Base-by-base conservation (phyloP, 805 yeast species). In the Candida ficus region DNA sequence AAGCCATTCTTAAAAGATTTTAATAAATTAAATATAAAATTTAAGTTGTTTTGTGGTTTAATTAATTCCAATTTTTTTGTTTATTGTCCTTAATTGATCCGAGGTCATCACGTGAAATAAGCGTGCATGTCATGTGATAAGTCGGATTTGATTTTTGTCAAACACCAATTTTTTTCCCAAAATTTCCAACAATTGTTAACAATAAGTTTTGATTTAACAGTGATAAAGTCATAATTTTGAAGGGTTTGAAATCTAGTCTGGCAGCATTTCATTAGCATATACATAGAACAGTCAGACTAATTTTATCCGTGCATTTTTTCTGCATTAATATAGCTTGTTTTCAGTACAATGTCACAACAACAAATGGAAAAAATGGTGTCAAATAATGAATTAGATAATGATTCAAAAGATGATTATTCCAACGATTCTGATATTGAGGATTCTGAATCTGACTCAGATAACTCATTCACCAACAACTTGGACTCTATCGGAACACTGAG, bases 401-500 rank as follows among this genome's bases (percentile, higher is more conserved):
- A 35, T n/a, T 14, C 11, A n/a, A 16, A 37, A 17, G 44, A 23
- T 5, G 41, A 31, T 23, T 35, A 35, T 18, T 31, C 43, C 12
- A 47, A 33, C 28, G 48, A 30, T 17, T 41, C 44, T 12, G 44
- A 41, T 28, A 20, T 41, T 4, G 44, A 41, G n/a, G 38, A 21
- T 12, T 31, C 46, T n/a, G 43, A 38, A n/a, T 37, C 45, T 3
- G 46, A 44, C 14, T 26, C 50, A 3, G 67, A 62, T 11, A 54
- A 62, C 11, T 68, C 73, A 0, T 47, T 76, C 26, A 64, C 75
- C 0, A 63, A 60, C 18, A 75, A 75, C 9, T 56, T 78, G 37
- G 77, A 78, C 39, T 72, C 66, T 44, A 71, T 78, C 14, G 84
- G 84, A 23, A n/a, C n/a, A n/a, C 55, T 49, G 53, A 23, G 49